phyloP scores from a whole-genome alignment of 164 flowering plant genomes.

The Umbellularia californica region DNA sequence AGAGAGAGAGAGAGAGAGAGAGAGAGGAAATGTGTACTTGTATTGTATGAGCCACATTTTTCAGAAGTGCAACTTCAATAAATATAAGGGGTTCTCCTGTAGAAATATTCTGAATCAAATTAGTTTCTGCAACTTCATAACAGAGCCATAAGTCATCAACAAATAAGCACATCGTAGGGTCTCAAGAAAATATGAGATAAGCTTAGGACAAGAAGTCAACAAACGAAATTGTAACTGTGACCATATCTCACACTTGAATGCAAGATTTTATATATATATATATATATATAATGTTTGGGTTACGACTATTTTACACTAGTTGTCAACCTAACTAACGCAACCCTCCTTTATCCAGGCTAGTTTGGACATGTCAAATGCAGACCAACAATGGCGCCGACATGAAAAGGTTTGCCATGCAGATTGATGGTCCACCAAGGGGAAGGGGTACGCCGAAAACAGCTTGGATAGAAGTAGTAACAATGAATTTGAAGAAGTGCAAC shows the following conservation, averaged over 20 bases:
- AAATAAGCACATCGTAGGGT: not conserved
- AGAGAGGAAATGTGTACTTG: slow-evolving; percentile 40
- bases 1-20: not conserved
- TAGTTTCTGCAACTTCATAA: not conserved
- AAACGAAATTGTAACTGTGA: no score
- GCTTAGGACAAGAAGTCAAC: not conserved
- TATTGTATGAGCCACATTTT: slow-evolving; percentile 73
- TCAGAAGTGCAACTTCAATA: slow-evolving; percentile 92
- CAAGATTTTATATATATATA: not conserved
- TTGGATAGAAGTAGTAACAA: no score
- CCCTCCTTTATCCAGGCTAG: no score
- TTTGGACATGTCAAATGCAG: no score
- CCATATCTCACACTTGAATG: not conserved
- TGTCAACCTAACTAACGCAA: no score
- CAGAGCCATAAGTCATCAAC: not conserved
- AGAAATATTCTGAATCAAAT: slow-evolving; percentile 11
- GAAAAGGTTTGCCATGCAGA: no score
- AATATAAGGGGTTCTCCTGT: slow-evolving; percentile 92
- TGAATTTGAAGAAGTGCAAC: no score
- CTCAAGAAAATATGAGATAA: not conserved
- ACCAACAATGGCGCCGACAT: no score
- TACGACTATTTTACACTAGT: no score
- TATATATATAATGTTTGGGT: no score
- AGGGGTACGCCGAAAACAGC: no score
- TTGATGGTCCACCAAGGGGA: no score